Percentiles rank a stretch among this genome's conserved stretches.
Evolutionary conservation across 73 alveolate genomes (phyloP).

Genomic region (Paramecium caudatum): DNA sequence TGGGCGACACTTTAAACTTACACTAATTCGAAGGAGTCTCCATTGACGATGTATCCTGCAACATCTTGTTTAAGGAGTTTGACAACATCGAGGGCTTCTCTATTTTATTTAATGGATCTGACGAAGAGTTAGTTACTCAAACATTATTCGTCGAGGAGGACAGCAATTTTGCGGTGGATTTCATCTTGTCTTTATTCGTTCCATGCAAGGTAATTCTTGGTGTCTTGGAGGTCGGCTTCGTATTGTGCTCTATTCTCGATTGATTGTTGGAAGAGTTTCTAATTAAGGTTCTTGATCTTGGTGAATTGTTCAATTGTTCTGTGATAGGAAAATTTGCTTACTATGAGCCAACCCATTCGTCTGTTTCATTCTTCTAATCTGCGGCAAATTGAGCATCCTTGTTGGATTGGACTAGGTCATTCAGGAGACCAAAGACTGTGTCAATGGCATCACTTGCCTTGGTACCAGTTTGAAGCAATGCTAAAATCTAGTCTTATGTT

Average conservation of each 20-base stretch:
- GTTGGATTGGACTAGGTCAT: conserved; percentile 50
- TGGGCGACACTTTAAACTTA: conserved; percentile 56
- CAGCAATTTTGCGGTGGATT: not conserved
- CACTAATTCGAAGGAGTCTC: conserved; percentile 59
- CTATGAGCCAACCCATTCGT: conserved; percentile 60
- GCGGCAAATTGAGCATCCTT: conserved; percentile 68
- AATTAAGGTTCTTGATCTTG: conserved; percentile 28
- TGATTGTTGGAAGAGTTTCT: conserved; percentile 13
- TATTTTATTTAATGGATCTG: conserved; percentile 34
- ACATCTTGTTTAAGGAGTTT: conserved; percentile 52
- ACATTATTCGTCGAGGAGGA: conserved; percentile 43
- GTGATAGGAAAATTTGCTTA: not conserved
- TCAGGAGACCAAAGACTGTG: conserved; percentile 51
- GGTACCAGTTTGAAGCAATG: conserved; percentile 44
- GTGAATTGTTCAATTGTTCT: conserved; percentile 61
- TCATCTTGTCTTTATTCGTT: conserved; percentile 56
- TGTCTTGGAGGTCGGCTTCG: conserved; percentile 28
- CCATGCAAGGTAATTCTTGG: conserved; percentile 58
- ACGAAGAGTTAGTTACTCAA: conserved; percentile 41
- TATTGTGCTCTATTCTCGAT: conserved; percentile 49
- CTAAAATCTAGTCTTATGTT: conserved; percentile 58
- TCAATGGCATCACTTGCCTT: conserved; percentile 71
- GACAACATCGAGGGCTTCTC: conserved; percentile 54
- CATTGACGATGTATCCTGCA: conserved; percentile 69
- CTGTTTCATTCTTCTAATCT: conserved; percentile 65